Conservation (phyloP, 2,329 filamentous ascomycete genomes). For the Botrytis fabae region DNA sequence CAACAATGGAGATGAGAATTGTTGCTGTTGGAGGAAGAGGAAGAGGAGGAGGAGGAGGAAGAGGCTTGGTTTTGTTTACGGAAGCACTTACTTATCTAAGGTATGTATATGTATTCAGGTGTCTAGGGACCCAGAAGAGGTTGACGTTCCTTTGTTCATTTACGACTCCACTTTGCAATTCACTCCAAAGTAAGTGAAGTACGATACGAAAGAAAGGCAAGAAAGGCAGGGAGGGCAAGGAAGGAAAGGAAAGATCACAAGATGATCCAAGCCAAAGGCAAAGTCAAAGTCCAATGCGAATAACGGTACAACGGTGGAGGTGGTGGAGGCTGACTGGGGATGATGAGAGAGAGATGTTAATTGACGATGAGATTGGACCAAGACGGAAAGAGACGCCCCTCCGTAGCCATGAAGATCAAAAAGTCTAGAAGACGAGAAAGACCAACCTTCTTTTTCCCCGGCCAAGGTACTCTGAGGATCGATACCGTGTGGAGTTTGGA, state of each 20-base stretch:
- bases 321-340: neutral
- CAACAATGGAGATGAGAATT: neutral
- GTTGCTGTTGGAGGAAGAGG: neutral
- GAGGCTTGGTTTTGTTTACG: constrained; percentile 5
- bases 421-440: neutral
- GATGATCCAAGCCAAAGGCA: neutral
- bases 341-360: neutral
- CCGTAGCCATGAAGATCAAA: neutral
- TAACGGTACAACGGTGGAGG: neutral
- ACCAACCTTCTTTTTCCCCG: neutral
- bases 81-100: neutral
- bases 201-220: neutral
- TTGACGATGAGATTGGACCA: neutral
- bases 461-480: neutral
- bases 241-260: neutral
- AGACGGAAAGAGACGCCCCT: neutral
- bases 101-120: neutral
- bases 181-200: neutral
- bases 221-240: too few species aligned
- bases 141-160: neutral
- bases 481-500: neutral
- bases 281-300: neutral
- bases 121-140: neutral
- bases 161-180: neutral
- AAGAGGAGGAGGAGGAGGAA: neutral